These are phyloP conservation scores for Annulohypoxylon truncatum DNA, from an alignment of 2,329 filamentous ascomycete species.

Conservation along the genomic window DNA sequence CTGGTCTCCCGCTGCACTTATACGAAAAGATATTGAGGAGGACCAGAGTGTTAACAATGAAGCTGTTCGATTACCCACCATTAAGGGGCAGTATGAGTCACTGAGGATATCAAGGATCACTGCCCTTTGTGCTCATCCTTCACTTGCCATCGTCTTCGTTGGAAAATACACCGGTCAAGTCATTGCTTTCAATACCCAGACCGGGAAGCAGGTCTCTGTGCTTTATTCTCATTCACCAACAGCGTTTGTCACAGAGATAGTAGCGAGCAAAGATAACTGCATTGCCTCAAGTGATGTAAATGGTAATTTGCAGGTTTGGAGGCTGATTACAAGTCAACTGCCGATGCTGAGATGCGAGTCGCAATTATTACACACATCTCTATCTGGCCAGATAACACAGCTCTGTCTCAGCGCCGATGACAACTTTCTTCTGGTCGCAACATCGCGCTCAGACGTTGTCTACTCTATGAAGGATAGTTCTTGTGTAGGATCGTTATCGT, in stretches of 20 bases:
- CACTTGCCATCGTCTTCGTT: neutral
- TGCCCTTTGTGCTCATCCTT: neutral
- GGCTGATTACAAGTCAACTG: neutral
- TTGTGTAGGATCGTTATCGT: neutral
- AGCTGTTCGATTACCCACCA: neutral
- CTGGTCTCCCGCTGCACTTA: neutral
- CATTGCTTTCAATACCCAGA: neutral
- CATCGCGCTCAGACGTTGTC: neutral
- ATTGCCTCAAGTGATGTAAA: neutral
- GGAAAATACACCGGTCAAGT: slow-evolving; percentile 2
- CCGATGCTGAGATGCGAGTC: neutral
- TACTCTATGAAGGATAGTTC: slow-evolving; percentile 1
- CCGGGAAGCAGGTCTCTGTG: neutral
- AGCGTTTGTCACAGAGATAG: neutral
- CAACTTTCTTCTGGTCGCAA: neutral
- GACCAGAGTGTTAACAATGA: neutral
- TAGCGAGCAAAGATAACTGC: neutral
- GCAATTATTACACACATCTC: neutral
- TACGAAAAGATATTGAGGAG: neutral
- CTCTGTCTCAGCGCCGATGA: neutral
- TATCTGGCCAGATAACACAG: neutral
- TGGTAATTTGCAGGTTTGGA: neutral
- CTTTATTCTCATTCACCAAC: neutral
- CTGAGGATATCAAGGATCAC: neutral
- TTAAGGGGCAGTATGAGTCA: neutral